Evolutionary conservation across 2,329 filamentous ascomycete species (phyloP), one percentile per base, ranked within the genome.

Genomic region (Verticillium tricorpus): DNA sequence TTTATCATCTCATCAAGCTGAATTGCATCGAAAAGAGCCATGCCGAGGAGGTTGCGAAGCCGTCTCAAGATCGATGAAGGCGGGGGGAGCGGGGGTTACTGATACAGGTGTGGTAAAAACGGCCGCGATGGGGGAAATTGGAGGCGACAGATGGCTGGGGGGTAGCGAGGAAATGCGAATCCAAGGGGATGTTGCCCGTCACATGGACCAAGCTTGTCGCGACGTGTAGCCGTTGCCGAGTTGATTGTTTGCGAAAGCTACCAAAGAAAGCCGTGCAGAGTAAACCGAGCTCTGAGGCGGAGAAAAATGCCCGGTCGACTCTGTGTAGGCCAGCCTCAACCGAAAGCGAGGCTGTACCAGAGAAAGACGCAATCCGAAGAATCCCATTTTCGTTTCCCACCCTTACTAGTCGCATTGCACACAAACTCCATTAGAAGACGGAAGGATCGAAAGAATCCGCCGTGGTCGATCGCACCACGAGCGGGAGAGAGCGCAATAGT

Each of bases 181-280:
- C 45, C 45, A 52, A 22, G 45, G 45, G 45, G 45, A 8, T 22
- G 9, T 12, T 52, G 45, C 45, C 45, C 17, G 25, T 55, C 45
- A 59, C 34, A 55, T 56, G 60, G 63, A 62, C 61, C 62, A 65
- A 62, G 61, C 63, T 61, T 61, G 64, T 66, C 64, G 58, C 40
- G 64, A 64, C 56, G 61, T 61, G 59, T 59, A 60, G 64, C 57
- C 56, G 64, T 63, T 56, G 63, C 63, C 62, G 64, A 31, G 61
- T 61, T 63, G 63, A 64, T 65, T 65, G 63, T 66, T 63, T 65
- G 63, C 63, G 63, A 65, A 62, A 63, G 64, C 63, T 66, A 66
- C 61, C 58, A 65, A 59, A 63, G 34, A 63, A 40, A 15, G 12
- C 55, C 63, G 61, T 61, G 63, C 63, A 62, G 56, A 63, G 31